Evolutionary conservation across 441 rosid genomes (phyloP), one percentile per base, ranked within the genome.

Genomic region (Manihot esculenta): DNA sequence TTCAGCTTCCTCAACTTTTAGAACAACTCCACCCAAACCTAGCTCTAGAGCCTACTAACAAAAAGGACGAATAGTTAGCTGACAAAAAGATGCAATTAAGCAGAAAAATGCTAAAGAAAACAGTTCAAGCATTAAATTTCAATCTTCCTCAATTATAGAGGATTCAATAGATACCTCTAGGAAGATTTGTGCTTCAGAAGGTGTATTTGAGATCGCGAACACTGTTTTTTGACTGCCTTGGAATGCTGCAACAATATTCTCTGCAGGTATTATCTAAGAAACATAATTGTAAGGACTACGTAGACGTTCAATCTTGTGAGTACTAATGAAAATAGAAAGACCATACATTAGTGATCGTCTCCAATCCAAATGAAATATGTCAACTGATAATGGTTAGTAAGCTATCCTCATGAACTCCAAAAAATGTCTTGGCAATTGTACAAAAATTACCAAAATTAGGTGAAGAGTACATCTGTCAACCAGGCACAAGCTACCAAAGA

Each of bases 251-350:
- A 89, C 91, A 41, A 94, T 82, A 80, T 94, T 89, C 78, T 91
- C 96, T 10, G 98, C 98, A 1, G 92, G 92, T 74, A 91, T 89
- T 55, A 89, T 82, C 98, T 94, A 64, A 66, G 38, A 78, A 73
- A 69, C 47, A 65, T 51, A 62, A 50, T 56, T 69, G 26, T 59
- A 68, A 30, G 47, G 33, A 42, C 38, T 13, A 11, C 63, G 15
- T 33, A 67, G 51, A 53, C 54, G 60, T 69, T 62, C 12, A 41
- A 23, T 55, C 24, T 35, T 55, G 6, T n/a, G n/a, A 47, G 24
- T 41, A 41, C 3, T 41, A 54, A 42, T 51, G 55, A 54, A 23
- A 9, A 33, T n/a, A n/a, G 30, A n/a, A 35, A 64, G 20, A 23
- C 20, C 5, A 42, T 17, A 13, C 2, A 9, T 13, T 44, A 13